Evolutionary conservation across 495 filamentous ascomycete species (phyloP).

Genomic region (Penicillium malachiteum): DNA sequence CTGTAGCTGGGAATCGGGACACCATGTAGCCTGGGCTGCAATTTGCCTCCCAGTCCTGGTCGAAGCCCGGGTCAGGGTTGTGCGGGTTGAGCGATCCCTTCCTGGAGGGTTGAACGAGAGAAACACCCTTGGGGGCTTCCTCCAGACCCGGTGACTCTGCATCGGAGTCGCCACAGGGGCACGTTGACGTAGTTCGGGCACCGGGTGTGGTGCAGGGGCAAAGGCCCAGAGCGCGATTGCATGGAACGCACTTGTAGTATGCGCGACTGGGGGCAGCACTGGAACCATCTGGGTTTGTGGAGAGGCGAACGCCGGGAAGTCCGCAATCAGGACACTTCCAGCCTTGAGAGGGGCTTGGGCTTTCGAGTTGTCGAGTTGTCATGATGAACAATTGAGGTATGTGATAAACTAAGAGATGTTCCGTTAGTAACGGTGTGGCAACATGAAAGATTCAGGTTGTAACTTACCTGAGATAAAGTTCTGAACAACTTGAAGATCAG

Average conservation of each 20-base stretch:
- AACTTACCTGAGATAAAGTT: neutral
- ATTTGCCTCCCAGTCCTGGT: constrained; percentile 24
- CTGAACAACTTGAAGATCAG: neutral
- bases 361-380: neutral
- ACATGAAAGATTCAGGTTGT: neutral
- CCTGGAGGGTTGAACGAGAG: neutral
- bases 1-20: constrained; percentile 16
- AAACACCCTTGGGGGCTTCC: constrained; percentile 8
- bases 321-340: constrained; percentile 18
- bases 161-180: constrained; percentile 9
- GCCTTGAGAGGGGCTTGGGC: neutral
- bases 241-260: constrained; percentile 24
- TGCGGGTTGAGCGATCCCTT: constrained; percentile 9
- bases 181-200: constrained; percentile 14
- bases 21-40: constrained; percentile 23
- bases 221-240: constrained; percentile 16
- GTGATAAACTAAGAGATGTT: neutral
- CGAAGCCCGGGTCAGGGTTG: constrained; percentile 18
- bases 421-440: neutral
- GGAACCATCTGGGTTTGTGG: neutral
- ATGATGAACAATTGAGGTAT: neutral
- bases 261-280: constrained; percentile 1
- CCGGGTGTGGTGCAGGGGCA: constrained; percentile 23
- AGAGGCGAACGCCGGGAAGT: constrained; percentile 21
- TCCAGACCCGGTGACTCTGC: constrained; percentile 8